A percentile compares a stretch with the other conserved stretches of the same genome.
phyloP scores from a whole-genome alignment of 345 rosid species.

The Boechera retrofracta region DNA sequence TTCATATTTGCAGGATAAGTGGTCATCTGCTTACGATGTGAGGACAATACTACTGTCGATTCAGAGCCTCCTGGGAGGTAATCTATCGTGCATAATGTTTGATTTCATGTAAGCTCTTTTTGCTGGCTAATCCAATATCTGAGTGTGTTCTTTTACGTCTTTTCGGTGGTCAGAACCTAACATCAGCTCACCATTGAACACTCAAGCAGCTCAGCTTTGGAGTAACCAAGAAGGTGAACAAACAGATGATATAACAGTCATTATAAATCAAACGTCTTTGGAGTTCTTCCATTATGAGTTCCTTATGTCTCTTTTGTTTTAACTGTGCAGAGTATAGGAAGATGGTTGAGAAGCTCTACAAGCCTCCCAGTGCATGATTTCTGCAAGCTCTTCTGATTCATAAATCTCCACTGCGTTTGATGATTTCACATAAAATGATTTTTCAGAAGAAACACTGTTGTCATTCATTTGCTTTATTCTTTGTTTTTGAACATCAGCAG shows the following conservation, averaged over 20 bases:
- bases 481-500: constrained; percentile 31
- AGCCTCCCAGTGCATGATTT: constrained; percentile 51
- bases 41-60: constrained; percentile 85
- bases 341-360: constrained; percentile 69
- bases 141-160: constrained; percentile 12
- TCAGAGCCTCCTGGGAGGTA: constrained; percentile 98
- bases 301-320: constrained; percentile 27
- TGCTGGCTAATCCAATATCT: background rate
- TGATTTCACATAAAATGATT: constrained; percentile 1
- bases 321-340: constrained; percentile 61
- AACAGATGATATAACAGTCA: background rate
- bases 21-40: constrained; percentile 99
- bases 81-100: background rate
- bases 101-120: background rate
- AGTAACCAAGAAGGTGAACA: constrained; percentile 85
- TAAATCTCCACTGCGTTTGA: constrained; percentile 9
- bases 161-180: constrained; percentile 72
- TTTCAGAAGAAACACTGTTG: constrained; percentile 30
- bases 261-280: background rate
- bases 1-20: constrained; percentile 67
- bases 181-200: constrained; percentile 89
- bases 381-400: constrained; percentile 30
- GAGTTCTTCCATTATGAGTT: background rate
- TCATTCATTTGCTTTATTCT: constrained; percentile 31
- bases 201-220: constrained; percentile 98